Base-by-base conservation (phyloP, 2,329 filamentous ascomycete genomes). In the Curvularia verruculosa region DNA sequence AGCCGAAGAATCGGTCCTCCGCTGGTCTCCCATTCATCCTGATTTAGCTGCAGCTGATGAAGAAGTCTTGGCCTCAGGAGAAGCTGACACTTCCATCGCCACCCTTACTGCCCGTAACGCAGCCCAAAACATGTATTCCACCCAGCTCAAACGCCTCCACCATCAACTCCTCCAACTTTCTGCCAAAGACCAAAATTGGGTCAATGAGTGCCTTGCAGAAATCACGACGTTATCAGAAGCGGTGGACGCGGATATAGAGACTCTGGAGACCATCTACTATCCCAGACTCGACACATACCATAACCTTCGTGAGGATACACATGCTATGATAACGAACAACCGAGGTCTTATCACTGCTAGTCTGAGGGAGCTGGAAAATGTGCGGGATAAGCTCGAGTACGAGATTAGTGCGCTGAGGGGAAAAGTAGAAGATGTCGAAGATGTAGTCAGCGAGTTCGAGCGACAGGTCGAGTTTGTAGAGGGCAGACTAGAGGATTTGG, bases 321-420 rank as follows among this genome's bases (percentile, higher is more conserved):
- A 88, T 31, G 88, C 90, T 56, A 79, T 92, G 15, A 77, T 96
- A 9, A 82, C 83, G 0, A 85, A 88, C 46, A 90, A 96, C 76
- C 85, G 88, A 39, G 82, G 83, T 21, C 82, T 84, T 50, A 80
- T 96, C 36, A 85, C 84, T 3, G 91, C 95, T 70, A 84, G 84
- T 15, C 81, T 92, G 59, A 89, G 89, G 73, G 90, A 95, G 61
- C 82, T 97, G 13, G 92, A 96, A 73, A 85, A 89, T 21, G 80
- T 96, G 37, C 87, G 89, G 2, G 91, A 92, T 19, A 93, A 93
- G 76, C 82, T 98, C 53, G 93, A 98, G 69, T 98, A 98, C 75
- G 94, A 97, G 79, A 88, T 97, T 59, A 86, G 89, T 58, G 87
- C 87, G 15, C 80, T 98, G n/a, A 83, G 87, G 47, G 87, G 88